Base-by-base conservation (phyloP, 371 early-diverging fungal genomes). In the Mortierella sp. region DNA sequence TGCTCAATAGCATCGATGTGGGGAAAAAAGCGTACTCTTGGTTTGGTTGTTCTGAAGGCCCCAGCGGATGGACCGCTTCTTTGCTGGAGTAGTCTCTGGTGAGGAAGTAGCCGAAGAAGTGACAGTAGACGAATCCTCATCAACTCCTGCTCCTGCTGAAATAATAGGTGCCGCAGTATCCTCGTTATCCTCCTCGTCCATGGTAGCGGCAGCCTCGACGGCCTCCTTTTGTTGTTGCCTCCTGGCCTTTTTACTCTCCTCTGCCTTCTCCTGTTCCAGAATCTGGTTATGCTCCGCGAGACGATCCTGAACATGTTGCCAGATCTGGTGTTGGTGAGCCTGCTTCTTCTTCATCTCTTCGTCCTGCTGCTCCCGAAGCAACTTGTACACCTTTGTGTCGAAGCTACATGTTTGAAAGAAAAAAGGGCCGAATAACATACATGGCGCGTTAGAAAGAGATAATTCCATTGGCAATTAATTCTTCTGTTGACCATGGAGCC, bases 301-400 rank as follows among this genome's bases (percentile, higher is more conserved):
- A 21, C 86, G 86, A 44, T 81, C 82, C 74, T 85, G 86, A 28
- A 85, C 86, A 71, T 85, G 86, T 28, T 85, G 78, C 86, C 86
- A 81, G 57, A 85, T 85, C 54, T 81, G 78, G 44, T 85, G 86
- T 50, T 77, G 86, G 28, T 81, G 86, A 19, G 64, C 46, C 53
- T 85, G 81, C 43, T 78, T 75, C 61, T 50, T 55, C 77, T 76
- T 71, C 57, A 71, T 28, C 3, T 73, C 71, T 16, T 81, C 74
- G 11, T 78, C 82, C 74, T 67, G 78, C 21, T 76, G 79, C 54
- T 81, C 28, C 31, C 24, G 44, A 14, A 81, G 73, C 50, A 73
- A 48, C 24, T 85, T 57, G n/a, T 81, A 85, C 24, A 70, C 70
- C 44, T n/a, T 48, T 5, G 81, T 85, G 34, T 85, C 85, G 57